Evolutionary conservation across 1,284 basidiomycete species (phyloP).

Genomic region (Ganoderma lingzhi): DNA sequence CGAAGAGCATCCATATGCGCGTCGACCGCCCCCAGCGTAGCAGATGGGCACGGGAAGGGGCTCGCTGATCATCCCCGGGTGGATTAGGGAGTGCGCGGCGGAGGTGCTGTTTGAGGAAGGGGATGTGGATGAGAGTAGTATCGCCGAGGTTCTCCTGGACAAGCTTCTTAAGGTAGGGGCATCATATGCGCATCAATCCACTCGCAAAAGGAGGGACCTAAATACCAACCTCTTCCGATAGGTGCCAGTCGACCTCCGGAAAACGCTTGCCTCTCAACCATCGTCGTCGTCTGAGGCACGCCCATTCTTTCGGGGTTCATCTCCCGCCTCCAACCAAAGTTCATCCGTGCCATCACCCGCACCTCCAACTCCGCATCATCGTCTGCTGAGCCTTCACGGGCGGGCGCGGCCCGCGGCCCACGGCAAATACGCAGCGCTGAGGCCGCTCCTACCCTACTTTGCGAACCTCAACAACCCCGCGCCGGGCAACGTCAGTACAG

Average conservation of each 20-base stretch:
- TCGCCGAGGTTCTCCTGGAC: constrained; percentile 84
- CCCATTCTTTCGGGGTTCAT: constrained; percentile 94
- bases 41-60: constrained; percentile 78
- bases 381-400: constrained; percentile 40
- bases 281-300: constrained; percentile 90
- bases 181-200: neutral
- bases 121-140: constrained; percentile 85
- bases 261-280: constrained; percentile 76
- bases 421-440: constrained; percentile 77
- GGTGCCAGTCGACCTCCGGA: constrained; percentile 90
- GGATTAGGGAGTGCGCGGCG: constrained; percentile 91
- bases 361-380: constrained; percentile 46
- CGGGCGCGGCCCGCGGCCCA: constrained; percentile 58
- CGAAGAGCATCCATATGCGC: constrained; percentile 72
- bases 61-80: constrained; percentile 89
- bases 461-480: constrained; percentile 87
- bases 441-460: constrained; percentile 74
- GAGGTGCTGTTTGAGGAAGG: constrained; percentile 92
- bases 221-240: constrained; percentile 40
- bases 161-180: constrained; percentile 74
- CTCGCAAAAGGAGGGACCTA: too few relatives aligned
- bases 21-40: constrained; percentile 72
- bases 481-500: constrained; percentile 40
- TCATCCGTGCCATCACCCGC: constrained; percentile 65
- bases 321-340: constrained; percentile 80